phyloP scores from a whole-genome alignment of 2,329 filamentous ascomycete genomes.

The Incumbomyces delicatus region DNA sequence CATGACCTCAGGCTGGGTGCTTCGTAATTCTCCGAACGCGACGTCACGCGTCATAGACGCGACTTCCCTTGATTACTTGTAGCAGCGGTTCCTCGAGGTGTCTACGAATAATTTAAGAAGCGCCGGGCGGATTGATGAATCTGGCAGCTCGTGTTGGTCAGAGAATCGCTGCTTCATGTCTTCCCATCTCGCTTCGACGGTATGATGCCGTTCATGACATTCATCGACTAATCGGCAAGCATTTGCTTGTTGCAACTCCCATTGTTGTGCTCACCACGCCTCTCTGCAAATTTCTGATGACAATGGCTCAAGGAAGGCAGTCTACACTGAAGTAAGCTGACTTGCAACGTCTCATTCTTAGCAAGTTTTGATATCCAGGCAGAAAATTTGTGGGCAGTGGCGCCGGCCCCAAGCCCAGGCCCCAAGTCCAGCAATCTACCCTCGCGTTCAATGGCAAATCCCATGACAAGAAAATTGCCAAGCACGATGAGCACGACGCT shows the following conservation, averaged over 20 bases:
- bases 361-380: neutral
- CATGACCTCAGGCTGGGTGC: too few relatives aligned
- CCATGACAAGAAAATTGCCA: slow-evolving; percentile 20
- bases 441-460: slow-evolving; percentile 23
- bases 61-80: neutral
- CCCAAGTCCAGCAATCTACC: slow-evolving; percentile 26
- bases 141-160: too few relatives aligned
- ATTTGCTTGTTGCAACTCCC: too few relatives aligned
- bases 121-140: too few relatives aligned
- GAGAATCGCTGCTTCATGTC: too few relatives aligned
- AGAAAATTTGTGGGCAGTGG: slow-evolving; percentile 83
- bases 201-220: too few relatives aligned
- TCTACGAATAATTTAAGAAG: too few relatives aligned
- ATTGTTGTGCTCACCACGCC: too few relatives aligned
- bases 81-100: too few relatives aligned
- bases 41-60: slow-evolving; percentile 1
- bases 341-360: neutral
- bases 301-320: slow-evolving; percentile 47
- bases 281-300: neutral
- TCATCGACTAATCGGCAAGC: too few relatives aligned
- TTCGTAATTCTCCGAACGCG: neutral
- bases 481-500: slow-evolving; percentile 11
- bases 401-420: slow-evolving; percentile 49
- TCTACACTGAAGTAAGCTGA: slow-evolving; percentile 84
- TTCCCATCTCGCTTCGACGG: too few relatives aligned